These are phyloP conservation scores for Phascolomyces articulosus DNA, from an alignment of 371 early-diverging fungal genomes.

Conservation along the genomic window DNA sequence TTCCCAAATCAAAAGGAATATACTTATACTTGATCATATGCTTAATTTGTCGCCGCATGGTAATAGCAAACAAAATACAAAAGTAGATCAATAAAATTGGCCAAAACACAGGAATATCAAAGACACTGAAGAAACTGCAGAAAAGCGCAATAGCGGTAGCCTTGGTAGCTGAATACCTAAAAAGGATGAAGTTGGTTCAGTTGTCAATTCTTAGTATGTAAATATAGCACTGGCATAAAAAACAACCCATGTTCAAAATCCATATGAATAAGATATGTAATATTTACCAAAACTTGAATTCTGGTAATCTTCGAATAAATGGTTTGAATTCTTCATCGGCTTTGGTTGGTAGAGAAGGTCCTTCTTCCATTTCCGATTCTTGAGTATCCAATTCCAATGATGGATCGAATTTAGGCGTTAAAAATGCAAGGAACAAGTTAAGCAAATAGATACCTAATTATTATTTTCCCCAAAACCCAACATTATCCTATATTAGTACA, in stretches of 20 bases:
- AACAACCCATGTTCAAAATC: no score
- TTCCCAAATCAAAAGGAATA: constrained; percentile 96
- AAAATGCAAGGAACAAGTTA: constrained; percentile 92
- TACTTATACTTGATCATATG: constrained; percentile 99
- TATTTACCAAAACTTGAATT: constrained; percentile 98
- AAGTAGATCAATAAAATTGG: constrained; percentile 94
- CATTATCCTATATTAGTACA: neutral
- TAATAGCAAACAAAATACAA: constrained; percentile 89
- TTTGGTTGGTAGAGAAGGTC: constrained; percentile 80
- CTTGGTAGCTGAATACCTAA: constrained; percentile 80
- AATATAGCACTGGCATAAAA: no score
- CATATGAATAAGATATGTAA: no score
- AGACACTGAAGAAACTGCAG: constrained; percentile 84
- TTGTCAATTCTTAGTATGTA: no score
- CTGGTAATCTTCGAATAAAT: constrained; percentile 98
- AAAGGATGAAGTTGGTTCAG: no score
- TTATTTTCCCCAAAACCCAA: neutral
- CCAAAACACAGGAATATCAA: constrained; percentile 99
- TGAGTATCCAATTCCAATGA: constrained; percentile 76
- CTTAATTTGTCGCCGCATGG: constrained; percentile 94
- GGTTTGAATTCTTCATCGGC: constrained; percentile 98
- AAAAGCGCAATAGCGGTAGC: constrained; percentile 79
- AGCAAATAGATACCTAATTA: constrained; percentile 90
- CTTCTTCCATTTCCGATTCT: constrained; percentile 76
- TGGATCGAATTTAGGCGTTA: constrained; percentile 96